Percentiles rank a stretch among this genome's conserved stretches.
Conservation (phyloP, 768 basidiomycete species). For the Lactarius evosmus region DNA sequence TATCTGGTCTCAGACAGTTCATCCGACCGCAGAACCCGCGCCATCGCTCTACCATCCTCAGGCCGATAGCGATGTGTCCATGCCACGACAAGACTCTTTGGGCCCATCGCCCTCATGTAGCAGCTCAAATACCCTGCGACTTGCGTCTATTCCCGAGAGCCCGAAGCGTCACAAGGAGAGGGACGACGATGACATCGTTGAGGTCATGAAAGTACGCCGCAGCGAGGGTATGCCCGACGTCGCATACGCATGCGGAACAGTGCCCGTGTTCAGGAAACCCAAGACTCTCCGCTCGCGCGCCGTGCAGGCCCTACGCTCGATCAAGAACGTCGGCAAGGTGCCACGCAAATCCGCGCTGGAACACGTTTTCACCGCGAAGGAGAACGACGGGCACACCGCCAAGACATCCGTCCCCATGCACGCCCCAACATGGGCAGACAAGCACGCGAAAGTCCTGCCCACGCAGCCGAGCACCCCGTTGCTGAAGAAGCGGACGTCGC, state of each 20-base stretch:
- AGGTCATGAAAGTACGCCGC: slow-evolving; percentile 37
- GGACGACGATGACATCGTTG: slow-evolving; percentile 36
- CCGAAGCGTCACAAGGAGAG: slow-evolving; percentile 23
- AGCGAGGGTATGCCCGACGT: slow-evolving; percentile 33
- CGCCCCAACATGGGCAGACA: slow-evolving; percentile 5
- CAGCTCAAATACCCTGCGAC: not conserved
- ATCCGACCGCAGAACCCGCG: slow-evolving; percentile 32
- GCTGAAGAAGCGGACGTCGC: slow-evolving; percentile 30
- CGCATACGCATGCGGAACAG: slow-evolving; percentile 25
- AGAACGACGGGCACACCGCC: slow-evolving; percentile 7
- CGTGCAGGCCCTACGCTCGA: slow-evolving; percentile 36
- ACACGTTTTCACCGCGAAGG: slow-evolving; percentile 16
- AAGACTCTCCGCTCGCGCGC: slow-evolving; percentile 38
- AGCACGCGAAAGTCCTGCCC: slow-evolving; percentile 20
- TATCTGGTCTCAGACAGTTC: slow-evolving; percentile 30
- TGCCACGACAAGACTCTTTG: slow-evolving; percentile 32
- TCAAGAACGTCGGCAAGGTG: slow-evolving; percentile 36
- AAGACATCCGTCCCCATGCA: not conserved
- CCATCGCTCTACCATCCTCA: slow-evolving; percentile 33
- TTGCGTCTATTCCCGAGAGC: slow-evolving; percentile 21
- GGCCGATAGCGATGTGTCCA: slow-evolving; percentile 31
- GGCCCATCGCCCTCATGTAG: slow-evolving; percentile 5
- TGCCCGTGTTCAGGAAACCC: slow-evolving; percentile 32
- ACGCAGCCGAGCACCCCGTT: slow-evolving; percentile 29
- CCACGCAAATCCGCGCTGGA: slow-evolving; percentile 23